Conservation (phyloP, 2,329 filamentous ascomycete genomes). For the Diaporthe amygdali region DNA sequence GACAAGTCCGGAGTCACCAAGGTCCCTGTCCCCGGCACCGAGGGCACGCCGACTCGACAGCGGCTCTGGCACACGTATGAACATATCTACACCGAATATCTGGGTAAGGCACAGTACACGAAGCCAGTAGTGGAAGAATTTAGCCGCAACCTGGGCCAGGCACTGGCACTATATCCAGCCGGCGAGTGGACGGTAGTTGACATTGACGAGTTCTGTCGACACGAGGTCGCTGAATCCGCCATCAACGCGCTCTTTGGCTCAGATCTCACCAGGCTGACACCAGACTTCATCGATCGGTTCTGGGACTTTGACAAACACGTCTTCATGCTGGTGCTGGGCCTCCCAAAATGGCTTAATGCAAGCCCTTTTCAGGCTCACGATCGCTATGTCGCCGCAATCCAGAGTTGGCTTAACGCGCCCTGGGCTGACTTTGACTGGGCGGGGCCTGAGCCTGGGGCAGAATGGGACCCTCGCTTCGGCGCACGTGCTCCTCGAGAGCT, state of each 20-base stretch:
- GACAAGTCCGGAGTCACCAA: conserved; percentile 37
- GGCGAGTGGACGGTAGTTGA: conserved; percentile 23
- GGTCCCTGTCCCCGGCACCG: conserved; percentile 20
- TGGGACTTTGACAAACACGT: conserved; percentile 28
- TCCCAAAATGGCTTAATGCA: conserved; percentile 24
- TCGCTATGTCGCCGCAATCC: not conserved
- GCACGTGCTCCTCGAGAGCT: conserved; percentile 21
- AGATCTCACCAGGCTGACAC: conserved; percentile 22
- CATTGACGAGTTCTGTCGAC: conserved; percentile 22
- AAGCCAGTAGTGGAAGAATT: conserved; percentile 23
- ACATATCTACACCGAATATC: conserved; percentile 24
- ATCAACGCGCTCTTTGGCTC: conserved; percentile 23
- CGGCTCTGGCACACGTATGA: conserved; percentile 28
- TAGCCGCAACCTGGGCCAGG: conserved; percentile 19
- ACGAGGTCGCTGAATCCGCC: conserved; percentile 26
- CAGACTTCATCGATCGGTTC: conserved; percentile 24
- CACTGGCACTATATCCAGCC: conserved; percentile 17
- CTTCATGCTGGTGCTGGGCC: conserved; percentile 16
- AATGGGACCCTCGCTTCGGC: conserved; percentile 30
- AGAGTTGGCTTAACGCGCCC: not conserved
- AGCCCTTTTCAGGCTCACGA: conserved; percentile 20
- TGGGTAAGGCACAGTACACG: conserved; percentile 16
- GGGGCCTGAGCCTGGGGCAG: conserved; percentile 8
- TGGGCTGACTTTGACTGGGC: conserved; percentile 22
- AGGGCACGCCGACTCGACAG: conserved; percentile 1